Conservation (phyloP, 2,329 filamentous ascomycete species). For the Bipolaris victoriae region DNA sequence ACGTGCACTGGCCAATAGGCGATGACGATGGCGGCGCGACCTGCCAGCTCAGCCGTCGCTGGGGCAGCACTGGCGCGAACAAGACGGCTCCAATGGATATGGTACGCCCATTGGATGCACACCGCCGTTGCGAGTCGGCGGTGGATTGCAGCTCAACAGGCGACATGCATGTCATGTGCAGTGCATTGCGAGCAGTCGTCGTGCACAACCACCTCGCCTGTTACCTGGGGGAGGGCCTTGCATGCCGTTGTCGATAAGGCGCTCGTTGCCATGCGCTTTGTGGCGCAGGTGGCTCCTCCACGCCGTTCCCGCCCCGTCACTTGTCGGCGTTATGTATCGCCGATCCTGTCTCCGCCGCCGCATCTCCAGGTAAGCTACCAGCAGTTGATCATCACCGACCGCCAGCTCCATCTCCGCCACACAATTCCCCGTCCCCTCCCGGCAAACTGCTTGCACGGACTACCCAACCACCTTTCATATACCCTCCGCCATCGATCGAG, state of each 20-base stretch:
- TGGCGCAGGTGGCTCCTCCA: constrained; percentile 2
- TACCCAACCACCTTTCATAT: not conserved
- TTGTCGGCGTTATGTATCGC: constrained; percentile 15
- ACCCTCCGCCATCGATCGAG: constrained; percentile 2
- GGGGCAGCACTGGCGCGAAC: constrained; percentile 33
- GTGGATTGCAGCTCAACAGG: not conserved
- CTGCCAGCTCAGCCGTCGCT: constrained; percentile 41
- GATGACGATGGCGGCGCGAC: constrained; percentile 26
- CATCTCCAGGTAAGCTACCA: constrained; percentile 17
- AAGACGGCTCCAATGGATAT: constrained; percentile 4
- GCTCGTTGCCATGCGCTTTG: constrained; percentile 16
- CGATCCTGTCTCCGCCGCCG: constrained; percentile 15
- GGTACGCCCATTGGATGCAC: constrained; percentile 9
- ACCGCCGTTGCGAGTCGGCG: not conserved
- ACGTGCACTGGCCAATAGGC: constrained; percentile 26
- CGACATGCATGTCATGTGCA: not conserved
- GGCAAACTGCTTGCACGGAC: constrained; percentile 1
- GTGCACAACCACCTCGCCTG: not conserved
- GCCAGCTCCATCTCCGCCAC: constrained; percentile 14
- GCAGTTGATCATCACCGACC: constrained; percentile 22
- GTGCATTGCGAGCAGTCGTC: not conserved
- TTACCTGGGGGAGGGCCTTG: not conserved
- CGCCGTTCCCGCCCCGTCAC: not conserved
- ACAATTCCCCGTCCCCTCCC: constrained; percentile 10
- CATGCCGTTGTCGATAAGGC: constrained; percentile 6